Evolutionary conservation across 2,329 filamentous ascomycete species (phyloP).

Genomic region (Microdochium trichocladiopsis): DNA sequence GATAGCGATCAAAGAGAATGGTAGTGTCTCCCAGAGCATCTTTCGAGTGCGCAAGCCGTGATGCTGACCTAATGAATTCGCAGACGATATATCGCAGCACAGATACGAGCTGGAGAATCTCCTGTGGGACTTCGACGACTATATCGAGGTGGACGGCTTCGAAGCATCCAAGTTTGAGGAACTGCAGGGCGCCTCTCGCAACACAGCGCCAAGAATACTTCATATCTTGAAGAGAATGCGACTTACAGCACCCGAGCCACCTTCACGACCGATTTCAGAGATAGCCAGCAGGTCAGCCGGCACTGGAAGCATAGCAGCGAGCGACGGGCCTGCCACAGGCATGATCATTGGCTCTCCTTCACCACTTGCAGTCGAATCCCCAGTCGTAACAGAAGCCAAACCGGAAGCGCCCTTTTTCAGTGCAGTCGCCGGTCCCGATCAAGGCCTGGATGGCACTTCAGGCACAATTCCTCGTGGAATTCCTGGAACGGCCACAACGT

Average conservation of each 20-base stretch:
- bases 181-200: slow-evolving; percentile 38
- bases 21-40: slow-evolving; percentile 20
- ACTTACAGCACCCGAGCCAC: slow-evolving; percentile 21
- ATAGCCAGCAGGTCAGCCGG: neutral
- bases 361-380: slow-evolving; percentile 1
- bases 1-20: slow-evolving; percentile 44
- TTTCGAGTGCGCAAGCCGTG: neutral
- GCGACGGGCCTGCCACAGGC: slow-evolving; percentile 3
- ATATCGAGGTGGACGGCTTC: slow-evolving; percentile 39
- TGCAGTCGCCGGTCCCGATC: slow-evolving; percentile 13
- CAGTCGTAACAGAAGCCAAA: neutral
- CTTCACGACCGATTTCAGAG: slow-evolving; percentile 1
- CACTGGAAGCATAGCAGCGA: slow-evolving; percentile 12
- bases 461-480: neutral
- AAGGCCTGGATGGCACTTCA: slow-evolving; percentile 9
- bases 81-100: slow-evolving; percentile 43
- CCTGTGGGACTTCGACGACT: slow-evolving; percentile 52
- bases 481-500: neutral
- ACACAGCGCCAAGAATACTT: slow-evolving; percentile 38
- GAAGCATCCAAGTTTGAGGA: slow-evolving; percentile 41
- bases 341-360: slow-evolving; percentile 12
- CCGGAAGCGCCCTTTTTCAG: slow-evolving; percentile 10
- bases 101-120: slow-evolving; percentile 40
- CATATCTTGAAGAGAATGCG: slow-evolving; percentile 48
- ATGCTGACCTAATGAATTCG: slow-evolving; percentile 3